Conservation (phyloP, 768 basidiomycete species). For the Fistulinella prunicolor region DNA sequence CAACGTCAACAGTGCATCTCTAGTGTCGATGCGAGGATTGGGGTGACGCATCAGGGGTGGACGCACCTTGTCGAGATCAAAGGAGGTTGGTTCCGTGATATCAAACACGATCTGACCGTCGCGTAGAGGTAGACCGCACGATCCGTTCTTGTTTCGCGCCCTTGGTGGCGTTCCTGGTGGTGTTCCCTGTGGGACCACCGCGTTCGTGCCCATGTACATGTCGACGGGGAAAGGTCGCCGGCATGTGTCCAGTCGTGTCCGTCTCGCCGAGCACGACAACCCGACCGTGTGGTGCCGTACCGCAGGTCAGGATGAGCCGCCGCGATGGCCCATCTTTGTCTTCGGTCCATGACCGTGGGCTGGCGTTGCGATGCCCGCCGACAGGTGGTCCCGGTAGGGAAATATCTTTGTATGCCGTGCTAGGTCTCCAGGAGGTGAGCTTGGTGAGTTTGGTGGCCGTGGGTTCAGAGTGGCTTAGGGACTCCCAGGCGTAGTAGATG, state of each 20-base stretch:
- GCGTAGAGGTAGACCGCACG: slow-evolving; percentile 25
- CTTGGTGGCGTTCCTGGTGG: slow-evolving; percentile 10
- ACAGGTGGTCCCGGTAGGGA: slow-evolving; percentile 69
- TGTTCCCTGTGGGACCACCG: no score
- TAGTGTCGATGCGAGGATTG: no score
- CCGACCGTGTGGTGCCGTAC: slow-evolving; percentile 26
- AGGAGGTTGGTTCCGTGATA: slow-evolving; percentile 79
- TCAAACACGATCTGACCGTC: slow-evolving; percentile 34
- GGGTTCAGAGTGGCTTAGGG: no score
- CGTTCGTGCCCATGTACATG: no score
- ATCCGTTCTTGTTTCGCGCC: slow-evolving; percentile 65
- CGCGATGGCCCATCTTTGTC: no score
- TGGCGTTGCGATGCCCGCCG: slow-evolving; percentile 30
- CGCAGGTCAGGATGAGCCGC: slow-evolving; percentile 58
- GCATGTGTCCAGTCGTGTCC: slow-evolving; percentile 49
- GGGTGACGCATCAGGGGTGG: no score
- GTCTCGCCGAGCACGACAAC: slow-evolving; percentile 43
- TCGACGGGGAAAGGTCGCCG: slow-evolving; percentile 45
- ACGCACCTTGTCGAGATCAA: slow-evolving; percentile 94
- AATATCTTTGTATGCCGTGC: slow-evolving; percentile 77
- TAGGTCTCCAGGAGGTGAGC: slow-evolving; percentile 68
- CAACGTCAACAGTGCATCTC: not conserved
- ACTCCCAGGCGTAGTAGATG: slow-evolving; percentile 77
- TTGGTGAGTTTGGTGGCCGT: slow-evolving; percentile 48
- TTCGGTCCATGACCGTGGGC: slow-evolving; percentile 38